phyloP scores from a whole-genome alignment of 2,329 filamentous ascomycete genomes.

The Mollisiaceae sp. region DNA sequence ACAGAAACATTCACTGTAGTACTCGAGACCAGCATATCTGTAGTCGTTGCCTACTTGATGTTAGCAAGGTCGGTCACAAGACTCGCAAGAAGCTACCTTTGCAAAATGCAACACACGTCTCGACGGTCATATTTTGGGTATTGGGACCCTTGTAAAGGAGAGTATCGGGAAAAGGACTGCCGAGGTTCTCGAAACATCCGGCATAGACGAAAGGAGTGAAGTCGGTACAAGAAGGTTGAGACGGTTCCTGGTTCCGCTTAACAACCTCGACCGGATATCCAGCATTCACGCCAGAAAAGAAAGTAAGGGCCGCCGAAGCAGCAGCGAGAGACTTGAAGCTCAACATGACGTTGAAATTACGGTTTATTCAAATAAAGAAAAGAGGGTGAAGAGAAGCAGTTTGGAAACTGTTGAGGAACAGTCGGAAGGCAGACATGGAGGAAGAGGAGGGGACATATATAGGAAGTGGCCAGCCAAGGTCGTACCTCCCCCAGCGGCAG shows the following conservation, averaged over 20 bases:
- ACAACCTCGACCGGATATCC: slow-evolving; percentile 17
- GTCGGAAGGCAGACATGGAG: not conserved
- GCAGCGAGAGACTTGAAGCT: slow-evolving; percentile 26
- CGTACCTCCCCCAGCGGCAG: not conserved
- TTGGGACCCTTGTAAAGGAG: slow-evolving; percentile 41
- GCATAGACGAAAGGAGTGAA: slow-evolving; percentile 45
- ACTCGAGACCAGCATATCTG: slow-evolving; percentile 44
- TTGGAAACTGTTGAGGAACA: slow-evolving; percentile 4
- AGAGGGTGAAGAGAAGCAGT: slow-evolving; percentile 6
- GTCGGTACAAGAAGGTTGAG: slow-evolving; percentile 36
- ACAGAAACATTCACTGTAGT: slow-evolving; percentile 42
- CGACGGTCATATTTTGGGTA: slow-evolving; percentile 43
- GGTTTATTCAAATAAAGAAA: slow-evolving; percentile 4
- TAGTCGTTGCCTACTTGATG: slow-evolving; percentile 40
- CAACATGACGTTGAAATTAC: slow-evolving; percentile 8
- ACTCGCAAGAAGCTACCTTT: slow-evolving; percentile 38
- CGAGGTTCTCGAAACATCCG: slow-evolving; percentile 43
- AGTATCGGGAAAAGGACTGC: slow-evolving; percentile 37
- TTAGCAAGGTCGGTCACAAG: slow-evolving; percentile 9
- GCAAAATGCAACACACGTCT: slow-evolving; percentile 45
- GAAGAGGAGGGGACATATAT: slow-evolving; percentile 3
- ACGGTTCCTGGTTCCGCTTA: slow-evolving; percentile 33
- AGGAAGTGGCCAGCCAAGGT: not conserved
- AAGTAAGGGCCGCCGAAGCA: slow-evolving; percentile 33
- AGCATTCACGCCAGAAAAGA: slow-evolving; percentile 34